These are phyloP conservation scores for Fraxinus albicans DNA, from an alignment of 305 asterid species.

Conservation along the genomic window DNA sequence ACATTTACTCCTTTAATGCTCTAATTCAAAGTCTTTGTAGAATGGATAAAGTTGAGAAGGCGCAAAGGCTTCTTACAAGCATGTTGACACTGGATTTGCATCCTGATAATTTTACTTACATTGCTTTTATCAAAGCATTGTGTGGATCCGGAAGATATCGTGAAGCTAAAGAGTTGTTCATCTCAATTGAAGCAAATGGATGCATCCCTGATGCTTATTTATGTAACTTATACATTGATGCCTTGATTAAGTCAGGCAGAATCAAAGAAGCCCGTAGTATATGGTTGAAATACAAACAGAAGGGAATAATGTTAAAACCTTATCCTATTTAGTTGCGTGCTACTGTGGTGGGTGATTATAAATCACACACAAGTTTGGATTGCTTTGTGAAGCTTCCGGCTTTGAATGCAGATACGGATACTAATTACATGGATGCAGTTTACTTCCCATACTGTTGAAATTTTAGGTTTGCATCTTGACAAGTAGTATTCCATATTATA, in stretches of 20 bases:
- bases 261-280: conserved; percentile 60
- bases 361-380: conserved; percentile 8
- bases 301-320: conserved; percentile 51
- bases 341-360: conserved; percentile 25
- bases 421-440: neutral
- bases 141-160: conserved; percentile 59
- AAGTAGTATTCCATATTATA: neutral
- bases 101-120: conserved; percentile 74
- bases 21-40: conserved; percentile 61
- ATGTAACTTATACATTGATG: conserved; percentile 53
- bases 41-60: conserved; percentile 61
- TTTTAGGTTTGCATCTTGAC: conserved; percentile 3
- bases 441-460: neutral
- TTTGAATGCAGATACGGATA: conserved; percentile 13
- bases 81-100: conserved; percentile 57
- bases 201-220: conserved; percentile 62
- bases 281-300: conserved; percentile 46
- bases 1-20: conserved; percentile 74
- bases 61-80: conserved; percentile 63
- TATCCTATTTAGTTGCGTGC: conserved; percentile 27
- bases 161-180: conserved; percentile 65
- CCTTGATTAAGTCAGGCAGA: conserved; percentile 52
- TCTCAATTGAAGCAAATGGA: conserved; percentile 73
- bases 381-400: conserved; percentile 17
- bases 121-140: conserved; percentile 62